Percentiles rank a stretch among this genome's conserved stretches.
Conservation (phyloP, 1,284 basidiomycete species). For the Puccinia coronata region DNA sequence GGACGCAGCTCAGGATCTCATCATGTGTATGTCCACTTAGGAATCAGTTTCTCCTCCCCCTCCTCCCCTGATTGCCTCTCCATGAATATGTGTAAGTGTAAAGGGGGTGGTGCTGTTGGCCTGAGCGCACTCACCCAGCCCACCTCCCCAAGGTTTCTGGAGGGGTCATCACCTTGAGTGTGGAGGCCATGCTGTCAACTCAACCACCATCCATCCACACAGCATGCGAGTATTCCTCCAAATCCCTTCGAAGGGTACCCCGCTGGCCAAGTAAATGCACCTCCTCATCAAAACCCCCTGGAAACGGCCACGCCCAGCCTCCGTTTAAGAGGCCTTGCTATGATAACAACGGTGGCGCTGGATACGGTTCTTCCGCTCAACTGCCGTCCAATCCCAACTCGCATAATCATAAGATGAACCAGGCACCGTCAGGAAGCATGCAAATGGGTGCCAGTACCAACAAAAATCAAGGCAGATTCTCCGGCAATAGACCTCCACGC, state of each 20-base stretch:
- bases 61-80: too few relatives aligned
- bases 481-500: conserved; percentile 25
- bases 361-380: conserved; percentile 8
- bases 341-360: conserved; percentile 8
- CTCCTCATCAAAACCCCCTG: conserved; percentile 35
- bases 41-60: too few relatives aligned
- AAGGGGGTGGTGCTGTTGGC: too few relatives aligned
- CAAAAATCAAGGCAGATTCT: conserved; percentile 21
- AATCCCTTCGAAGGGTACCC: conserved; percentile 41
- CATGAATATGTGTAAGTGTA: too few relatives aligned
- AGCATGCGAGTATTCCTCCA: conserved; percentile 26
- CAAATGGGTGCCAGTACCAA: conserved; percentile 33
- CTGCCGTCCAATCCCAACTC: conserved; percentile 20
- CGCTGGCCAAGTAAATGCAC: conserved; percentile 3
- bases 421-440: conserved; percentile 7
- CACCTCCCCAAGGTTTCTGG: too few relatives aligned
- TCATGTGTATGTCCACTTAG: too few relatives aligned
- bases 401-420: neutral
- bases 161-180: too few relatives aligned
- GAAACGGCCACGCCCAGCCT: conserved; percentile 23
- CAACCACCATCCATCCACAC: neutral
- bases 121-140: too few relatives aligned
- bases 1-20: too few relatives aligned
- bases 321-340: conserved; percentile 45
- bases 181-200: too few relatives aligned